Percentiles rank a stretch among this genome's conserved stretches.
Evolutionary conservation across 192 early-diverging fungal species (phyloP).

Genomic region (Allomyces javanicus): DNA sequence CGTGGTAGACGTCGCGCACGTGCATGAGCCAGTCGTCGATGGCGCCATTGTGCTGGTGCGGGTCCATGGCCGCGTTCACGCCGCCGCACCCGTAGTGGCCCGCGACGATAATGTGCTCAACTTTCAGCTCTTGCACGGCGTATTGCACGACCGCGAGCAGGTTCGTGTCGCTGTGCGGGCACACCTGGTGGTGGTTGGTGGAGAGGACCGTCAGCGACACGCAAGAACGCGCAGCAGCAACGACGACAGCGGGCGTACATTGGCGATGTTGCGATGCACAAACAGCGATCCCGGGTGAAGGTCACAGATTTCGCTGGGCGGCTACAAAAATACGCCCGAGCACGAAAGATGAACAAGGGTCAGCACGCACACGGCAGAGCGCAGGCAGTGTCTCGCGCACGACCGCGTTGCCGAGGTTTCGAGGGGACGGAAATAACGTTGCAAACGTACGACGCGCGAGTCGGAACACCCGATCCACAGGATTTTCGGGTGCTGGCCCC

Average conservation of each 20-base stretch:
- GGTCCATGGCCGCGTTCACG: conserved; percentile 35
- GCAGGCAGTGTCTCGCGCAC: no score
- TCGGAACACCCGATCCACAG: conserved; percentile 48
- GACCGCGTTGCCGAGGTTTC: no score
- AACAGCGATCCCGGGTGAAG: conserved; percentile 67
- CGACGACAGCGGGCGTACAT: not conserved
- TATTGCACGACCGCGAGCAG: conserved; percentile 75
- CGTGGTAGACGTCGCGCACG: conserved; percentile 62
- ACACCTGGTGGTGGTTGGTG: conserved; percentile 30
- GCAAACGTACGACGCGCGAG: not conserved
- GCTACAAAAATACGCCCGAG: not conserved
- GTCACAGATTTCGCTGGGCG: not conserved
- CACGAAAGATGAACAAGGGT: not conserved
- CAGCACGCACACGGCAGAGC: conserved; percentile 1
- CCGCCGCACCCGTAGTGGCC: conserved; percentile 36
- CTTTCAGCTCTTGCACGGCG: conserved; percentile 73
- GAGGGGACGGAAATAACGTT: not conserved
- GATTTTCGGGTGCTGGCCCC: conserved; percentile 62
- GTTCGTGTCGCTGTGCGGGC: conserved; percentile 61
- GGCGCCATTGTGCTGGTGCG: conserved; percentile 36
- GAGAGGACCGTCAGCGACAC: no score
- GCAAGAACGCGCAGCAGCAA: no score
- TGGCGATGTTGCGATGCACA: conserved; percentile 90
- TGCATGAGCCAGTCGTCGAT: conserved; percentile 83
- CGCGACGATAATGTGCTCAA: conserved; percentile 72